phyloP scores from a whole-genome alignment of 495 filamentous ascomycete genomes.

The Rusavskia elegans region DNA sequence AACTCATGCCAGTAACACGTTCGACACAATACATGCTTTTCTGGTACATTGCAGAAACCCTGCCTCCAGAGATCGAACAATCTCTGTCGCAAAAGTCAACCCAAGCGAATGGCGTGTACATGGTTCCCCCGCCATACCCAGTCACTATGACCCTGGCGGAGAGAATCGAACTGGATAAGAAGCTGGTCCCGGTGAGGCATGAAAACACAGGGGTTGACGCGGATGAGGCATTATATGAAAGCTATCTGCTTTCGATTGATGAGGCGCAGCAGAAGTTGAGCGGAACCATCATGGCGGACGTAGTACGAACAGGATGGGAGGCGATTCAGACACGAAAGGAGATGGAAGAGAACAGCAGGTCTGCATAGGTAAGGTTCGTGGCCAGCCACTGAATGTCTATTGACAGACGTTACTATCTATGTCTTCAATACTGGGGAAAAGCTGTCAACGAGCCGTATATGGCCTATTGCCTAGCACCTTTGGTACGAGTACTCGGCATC shows the following conservation, averaged over 20 bases:
- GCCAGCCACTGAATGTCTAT: too few relatives aligned
- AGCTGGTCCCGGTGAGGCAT: constrained; percentile 25
- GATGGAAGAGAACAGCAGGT: constrained; percentile 14
- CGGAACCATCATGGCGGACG: constrained; percentile 22
- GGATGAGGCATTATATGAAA: constrained; percentile 27
- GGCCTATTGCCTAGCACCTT: too few relatives aligned
- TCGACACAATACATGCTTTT: constrained; percentile 27
- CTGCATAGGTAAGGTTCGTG: too few relatives aligned
- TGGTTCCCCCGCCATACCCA: constrained; percentile 15
- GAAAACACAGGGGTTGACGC: constrained; percentile 27
- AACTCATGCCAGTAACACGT: constrained; percentile 18
- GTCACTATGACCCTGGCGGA: constrained; percentile 17
- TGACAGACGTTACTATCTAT: too few relatives aligned
- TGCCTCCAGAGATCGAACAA: constrained; percentile 23
- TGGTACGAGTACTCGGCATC: too few relatives aligned
- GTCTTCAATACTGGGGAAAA: too few relatives aligned
- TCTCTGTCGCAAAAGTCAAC: constrained; percentile 1
- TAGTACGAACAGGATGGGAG: constrained; percentile 27
- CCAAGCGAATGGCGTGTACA: constrained; percentile 8
- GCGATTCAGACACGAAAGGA: constrained; percentile 15
- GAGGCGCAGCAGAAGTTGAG: constrained; percentile 25
- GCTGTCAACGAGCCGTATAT: too few relatives aligned
- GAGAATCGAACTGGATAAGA: constrained; percentile 21
- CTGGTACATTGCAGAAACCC: constrained; percentile 34
- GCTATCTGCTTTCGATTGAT: constrained; percentile 21